Percentiles rank a stretch among this genome's conserved stretches.
These are phyloP conservation scores for Plasmodium gonderi DNA, from an alignment of 169 alveolate genomes.

Conservation along the genomic window DNA sequence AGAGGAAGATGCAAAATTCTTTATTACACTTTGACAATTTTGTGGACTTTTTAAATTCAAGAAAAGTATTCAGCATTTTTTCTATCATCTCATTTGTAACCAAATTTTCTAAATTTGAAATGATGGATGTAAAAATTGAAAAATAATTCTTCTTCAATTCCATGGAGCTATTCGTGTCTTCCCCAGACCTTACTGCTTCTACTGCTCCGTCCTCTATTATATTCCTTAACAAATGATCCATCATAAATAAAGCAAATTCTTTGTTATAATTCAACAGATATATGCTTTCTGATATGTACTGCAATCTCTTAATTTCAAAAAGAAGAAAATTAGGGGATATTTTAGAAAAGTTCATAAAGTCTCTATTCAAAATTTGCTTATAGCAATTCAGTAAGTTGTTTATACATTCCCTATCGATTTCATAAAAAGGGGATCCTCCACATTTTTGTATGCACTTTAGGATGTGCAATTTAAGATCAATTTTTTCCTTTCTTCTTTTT, in stretches of 20 bases:
- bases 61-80: constrained; percentile 23
- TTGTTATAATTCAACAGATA: constrained; percentile 63
- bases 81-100: constrained; percentile 37
- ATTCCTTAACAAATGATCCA: constrained; percentile 20
- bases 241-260: constrained; percentile 50
- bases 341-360: not conserved
- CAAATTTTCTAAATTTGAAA: constrained; percentile 4
- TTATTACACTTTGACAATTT: constrained; percentile 17
- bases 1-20: constrained; percentile 14
- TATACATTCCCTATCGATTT: constrained; percentile 29
- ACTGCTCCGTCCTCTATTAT: not conserved
- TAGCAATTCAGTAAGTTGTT: constrained; percentile 11
- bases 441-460: constrained; percentile 43
- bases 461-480: constrained; percentile 26
- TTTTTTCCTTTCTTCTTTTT: constrained; percentile 3
- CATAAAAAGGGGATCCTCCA: constrained; percentile 60
- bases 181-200: not conserved
- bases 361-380: constrained; percentile 28
- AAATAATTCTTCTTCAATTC: constrained; percentile 56
- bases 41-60: constrained; percentile 9
- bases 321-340: not conserved
- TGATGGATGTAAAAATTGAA: constrained; percentile 41
- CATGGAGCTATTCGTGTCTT: not conserved
- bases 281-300: constrained; percentile 21
- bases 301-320: constrained; percentile 42